phyloP scores from a whole-genome alignment of 1,139 yeast genomes.

The Suhomyces kunorum region DNA sequence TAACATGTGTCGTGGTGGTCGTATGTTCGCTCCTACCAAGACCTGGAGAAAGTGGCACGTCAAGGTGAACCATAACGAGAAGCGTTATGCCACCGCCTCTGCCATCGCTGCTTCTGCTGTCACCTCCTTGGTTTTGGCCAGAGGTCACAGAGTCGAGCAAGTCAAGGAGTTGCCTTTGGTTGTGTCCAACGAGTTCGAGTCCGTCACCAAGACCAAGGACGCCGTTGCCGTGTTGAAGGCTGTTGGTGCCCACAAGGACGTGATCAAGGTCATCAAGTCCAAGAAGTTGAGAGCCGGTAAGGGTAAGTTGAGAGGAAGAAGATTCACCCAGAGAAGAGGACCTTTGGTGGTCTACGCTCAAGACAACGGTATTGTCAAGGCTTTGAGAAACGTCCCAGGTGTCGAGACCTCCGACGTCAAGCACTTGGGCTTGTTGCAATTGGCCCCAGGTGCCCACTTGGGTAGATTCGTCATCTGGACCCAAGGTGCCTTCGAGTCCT shows the following conservation, averaged over 20 bases:
- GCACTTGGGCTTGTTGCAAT: constrained; percentile 93
- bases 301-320: constrained; percentile 99
- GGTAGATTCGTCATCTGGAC: constrained; percentile 99
- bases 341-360: constrained; percentile 98
- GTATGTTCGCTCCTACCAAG: constrained; percentile 99
- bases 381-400: constrained; percentile 99
- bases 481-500: constrained; percentile 94
- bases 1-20: constrained; percentile 99
- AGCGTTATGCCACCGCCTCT: constrained; percentile 99
- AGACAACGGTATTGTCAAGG: constrained; percentile 97
- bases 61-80: constrained; percentile 99
- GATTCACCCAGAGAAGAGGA: constrained; percentile 99
- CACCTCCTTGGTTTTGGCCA: constrained; percentile 97
- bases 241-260: constrained; percentile 98
- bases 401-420: constrained; percentile 95
- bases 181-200: constrained; percentile 90
- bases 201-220: constrained; percentile 95
- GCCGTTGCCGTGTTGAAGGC: constrained; percentile 99
- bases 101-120: constrained; percentile 99
- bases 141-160: constrained; percentile 99
- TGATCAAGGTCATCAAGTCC: constrained; percentile 96
- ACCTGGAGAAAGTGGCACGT: constrained; percentile 99
- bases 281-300: constrained; percentile 99
- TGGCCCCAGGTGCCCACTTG: constrained; percentile 99
- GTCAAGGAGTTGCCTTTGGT: constrained; percentile 98